These are phyloP conservation scores for Trichoderma asperelloides DNA, from an alignment of 495 filamentous ascomycete genomes.

Conservation along the genomic window DNA sequence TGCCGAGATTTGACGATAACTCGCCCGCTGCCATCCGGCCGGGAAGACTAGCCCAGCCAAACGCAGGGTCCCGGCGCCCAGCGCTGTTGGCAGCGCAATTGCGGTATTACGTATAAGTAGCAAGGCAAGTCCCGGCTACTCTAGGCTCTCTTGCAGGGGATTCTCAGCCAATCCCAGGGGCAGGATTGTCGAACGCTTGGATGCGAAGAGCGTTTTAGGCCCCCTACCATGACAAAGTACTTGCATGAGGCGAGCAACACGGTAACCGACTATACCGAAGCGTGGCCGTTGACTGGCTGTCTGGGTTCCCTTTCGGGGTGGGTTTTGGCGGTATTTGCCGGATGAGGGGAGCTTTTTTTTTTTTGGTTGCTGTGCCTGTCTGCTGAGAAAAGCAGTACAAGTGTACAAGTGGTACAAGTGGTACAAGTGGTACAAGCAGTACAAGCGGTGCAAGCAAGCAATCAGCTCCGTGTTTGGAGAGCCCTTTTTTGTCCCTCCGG, in stretches of 20 bases:
- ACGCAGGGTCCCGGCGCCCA: not conserved
- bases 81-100: too few relatives aligned
- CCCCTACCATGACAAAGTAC: not conserved
- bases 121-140: not conserved
- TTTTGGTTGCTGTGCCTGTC: not conserved
- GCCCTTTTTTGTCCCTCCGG: not conserved
- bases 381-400: too few relatives aligned
- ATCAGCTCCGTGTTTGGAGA: too few relatives aligned
- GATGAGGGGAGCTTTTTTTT: conserved; percentile 3
- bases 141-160: not conserved
- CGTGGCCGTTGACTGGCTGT: not conserved
- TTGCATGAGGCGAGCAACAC: not conserved
- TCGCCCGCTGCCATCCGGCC: not conserved
- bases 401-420: too few relatives aligned
- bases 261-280: conserved; percentile 1
- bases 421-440: too few relatives aligned
- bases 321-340: not conserved
- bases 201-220: too few relatives aligned
- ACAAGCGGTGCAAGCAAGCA: too few relatives aligned
- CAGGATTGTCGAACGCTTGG: too few relatives aligned
- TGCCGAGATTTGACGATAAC: not conserved
- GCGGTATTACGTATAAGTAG: not conserved
- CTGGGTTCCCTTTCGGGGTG: not conserved
- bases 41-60: not conserved
- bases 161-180: not conserved